These are phyloP conservation scores for Coemansia sp. DNA, from an alignment of 192 early-diverging fungal species.

Conservation along the genomic window DNA sequence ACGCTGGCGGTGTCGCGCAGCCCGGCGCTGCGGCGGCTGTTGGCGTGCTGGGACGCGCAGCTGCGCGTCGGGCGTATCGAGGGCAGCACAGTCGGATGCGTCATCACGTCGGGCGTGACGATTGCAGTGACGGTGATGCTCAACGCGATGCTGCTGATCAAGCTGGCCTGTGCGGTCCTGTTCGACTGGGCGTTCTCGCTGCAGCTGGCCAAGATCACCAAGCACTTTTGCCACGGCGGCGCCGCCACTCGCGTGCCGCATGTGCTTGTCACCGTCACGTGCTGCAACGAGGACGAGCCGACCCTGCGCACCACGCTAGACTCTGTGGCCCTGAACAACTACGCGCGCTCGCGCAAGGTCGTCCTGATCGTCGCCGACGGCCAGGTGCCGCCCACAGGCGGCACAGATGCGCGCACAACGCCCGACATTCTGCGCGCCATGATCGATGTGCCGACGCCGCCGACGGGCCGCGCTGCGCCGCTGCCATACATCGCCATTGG, in stretches of 20 bases:
- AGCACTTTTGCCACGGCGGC: conserved; percentile 32
- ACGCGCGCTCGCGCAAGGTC: conserved; percentile 80
- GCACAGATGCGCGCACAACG: conserved; percentile 63
- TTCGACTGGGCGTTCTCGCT: conserved; percentile 75
- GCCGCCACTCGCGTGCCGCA: conserved; percentile 24
- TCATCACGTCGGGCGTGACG: conserved; percentile 59
- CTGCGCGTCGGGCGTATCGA: conserved; percentile 72
- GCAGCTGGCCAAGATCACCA: conserved; percentile 47
- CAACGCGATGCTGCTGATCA: conserved; percentile 60
- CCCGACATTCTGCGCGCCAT: conserved; percentile 74
- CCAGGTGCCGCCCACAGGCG: conserved; percentile 73
- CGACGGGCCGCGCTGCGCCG: not conserved
- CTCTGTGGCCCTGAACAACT: conserved; percentile 82
- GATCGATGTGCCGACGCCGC: conserved; percentile 38
- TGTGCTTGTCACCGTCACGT: conserved; percentile 75
- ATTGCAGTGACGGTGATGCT: conserved; percentile 63
- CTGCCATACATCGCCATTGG: conserved; percentile 73
- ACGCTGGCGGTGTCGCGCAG: conserved; percentile 64
- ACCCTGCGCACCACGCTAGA: conserved; percentile 80
- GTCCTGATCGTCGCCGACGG: conserved; percentile 88
- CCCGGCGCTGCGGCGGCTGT: conserved; percentile 52
- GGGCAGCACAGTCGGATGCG: conserved; percentile 71
- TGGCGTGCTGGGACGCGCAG: conserved; percentile 64
- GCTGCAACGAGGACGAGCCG: conserved; percentile 83
- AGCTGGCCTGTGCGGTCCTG: conserved; percentile 69